These are phyloP conservation scores for Osmanthus fragrans DNA, from an alignment of 257 asterid species.

Conservation along the genomic window DNA sequence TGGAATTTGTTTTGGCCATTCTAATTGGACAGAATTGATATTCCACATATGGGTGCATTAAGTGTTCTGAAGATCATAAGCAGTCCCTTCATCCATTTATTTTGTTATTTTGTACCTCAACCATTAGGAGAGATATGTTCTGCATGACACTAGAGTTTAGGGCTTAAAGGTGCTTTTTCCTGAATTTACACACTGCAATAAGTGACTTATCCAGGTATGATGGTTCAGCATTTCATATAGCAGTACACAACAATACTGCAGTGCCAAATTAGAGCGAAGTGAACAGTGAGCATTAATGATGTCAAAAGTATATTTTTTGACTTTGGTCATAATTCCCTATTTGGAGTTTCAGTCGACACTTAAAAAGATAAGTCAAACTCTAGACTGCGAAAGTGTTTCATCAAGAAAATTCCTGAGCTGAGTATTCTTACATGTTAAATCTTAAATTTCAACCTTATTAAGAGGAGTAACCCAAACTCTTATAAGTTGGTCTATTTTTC, in stretches of 20 bases:
- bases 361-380: background rate
- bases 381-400: background rate
- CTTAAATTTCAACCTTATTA: too few relatives aligned
- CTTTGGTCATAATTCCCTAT: background rate
- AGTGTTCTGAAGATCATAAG: background rate
- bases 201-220: background rate
- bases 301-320: background rate
- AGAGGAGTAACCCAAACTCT: too few relatives aligned
- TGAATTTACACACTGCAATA: background rate
- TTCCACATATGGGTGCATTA: background rate
- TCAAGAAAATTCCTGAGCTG: background rate
- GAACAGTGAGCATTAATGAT: background rate
- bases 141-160: background rate
- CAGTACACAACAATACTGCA: background rate
- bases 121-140: background rate
- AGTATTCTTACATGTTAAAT: too few relatives aligned
- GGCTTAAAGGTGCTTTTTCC: background rate
- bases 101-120: background rate
- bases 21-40: background rate
- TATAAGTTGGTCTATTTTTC: too few relatives aligned
- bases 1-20: background rate
- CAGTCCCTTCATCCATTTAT: background rate
- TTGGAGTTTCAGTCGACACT: background rate
- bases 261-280: background rate
- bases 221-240: background rate